Conservation (phyloP, 2,329 filamentous ascomycete genomes). For the Trichoderma endophyticum region DNA sequence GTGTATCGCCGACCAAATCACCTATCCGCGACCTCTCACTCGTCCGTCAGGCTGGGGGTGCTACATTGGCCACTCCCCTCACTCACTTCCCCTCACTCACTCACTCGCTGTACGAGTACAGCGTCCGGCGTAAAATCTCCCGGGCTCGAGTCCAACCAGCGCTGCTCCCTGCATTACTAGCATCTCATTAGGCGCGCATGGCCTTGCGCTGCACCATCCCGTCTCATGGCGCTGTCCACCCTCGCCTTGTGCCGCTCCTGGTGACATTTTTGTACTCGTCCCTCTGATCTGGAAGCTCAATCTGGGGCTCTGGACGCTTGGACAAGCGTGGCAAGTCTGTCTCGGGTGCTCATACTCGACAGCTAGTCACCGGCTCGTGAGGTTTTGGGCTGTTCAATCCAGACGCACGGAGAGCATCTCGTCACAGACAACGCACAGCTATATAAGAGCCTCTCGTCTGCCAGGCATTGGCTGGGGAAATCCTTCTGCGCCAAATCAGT, state of each 20-base stretch:
- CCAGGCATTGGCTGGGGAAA: background rate
- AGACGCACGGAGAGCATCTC: background rate
- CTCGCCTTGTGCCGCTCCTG: background rate
- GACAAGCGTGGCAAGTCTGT: background rate
- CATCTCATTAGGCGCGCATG: background rate
- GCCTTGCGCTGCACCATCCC: background rate
- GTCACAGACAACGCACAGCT: background rate
- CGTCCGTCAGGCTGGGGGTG: constrained; percentile 31
- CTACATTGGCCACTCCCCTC: background rate
- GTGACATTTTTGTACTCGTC: background rate
- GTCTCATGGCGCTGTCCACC: background rate
- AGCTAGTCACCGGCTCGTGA: background rate
- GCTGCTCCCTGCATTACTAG: background rate
- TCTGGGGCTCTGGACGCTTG: background rate
- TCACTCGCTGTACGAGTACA: background rate
- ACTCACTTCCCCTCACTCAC: background rate
- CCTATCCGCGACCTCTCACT: constrained; percentile 34
- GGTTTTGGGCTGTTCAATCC: background rate
- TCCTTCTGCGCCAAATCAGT: background rate
- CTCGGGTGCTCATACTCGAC: background rate
- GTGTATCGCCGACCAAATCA: background rate
- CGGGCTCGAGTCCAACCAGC: background rate
- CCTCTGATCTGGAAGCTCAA: background rate
- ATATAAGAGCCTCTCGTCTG: background rate
- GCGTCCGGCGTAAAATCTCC: background rate